Conservation (phyloP, 306 rosid genomes). For the Casuarina cunninghamiana region DNA sequence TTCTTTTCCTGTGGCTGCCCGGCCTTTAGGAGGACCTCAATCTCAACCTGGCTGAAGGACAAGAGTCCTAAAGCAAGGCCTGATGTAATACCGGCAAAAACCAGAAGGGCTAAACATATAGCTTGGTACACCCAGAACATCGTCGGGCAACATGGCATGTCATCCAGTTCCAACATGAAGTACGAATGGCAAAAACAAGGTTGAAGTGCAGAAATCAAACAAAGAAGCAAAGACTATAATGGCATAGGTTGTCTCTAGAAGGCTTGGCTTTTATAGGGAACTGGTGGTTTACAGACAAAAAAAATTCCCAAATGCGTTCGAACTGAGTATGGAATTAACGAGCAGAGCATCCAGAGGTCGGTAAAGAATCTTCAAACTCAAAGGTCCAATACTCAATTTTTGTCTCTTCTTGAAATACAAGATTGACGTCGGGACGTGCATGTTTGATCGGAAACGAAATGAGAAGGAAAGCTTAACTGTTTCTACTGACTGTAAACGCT, state of each 20-base stretch:
- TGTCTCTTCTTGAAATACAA: not conserved
- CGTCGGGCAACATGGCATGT: slow-evolving; percentile 41
- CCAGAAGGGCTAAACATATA: slow-evolving; percentile 40
- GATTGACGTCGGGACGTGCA: not conserved
- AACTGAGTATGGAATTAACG: not conserved
- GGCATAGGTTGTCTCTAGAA: not conserved
- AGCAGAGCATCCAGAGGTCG: not conserved
- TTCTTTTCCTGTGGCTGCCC: slow-evolving; percentile 57
- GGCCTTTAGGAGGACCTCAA: slow-evolving; percentile 64
- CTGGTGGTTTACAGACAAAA: not conserved
- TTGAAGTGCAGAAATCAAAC: not conserved
- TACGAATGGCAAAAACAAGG: not conserved
- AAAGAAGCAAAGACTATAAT: not conserved
- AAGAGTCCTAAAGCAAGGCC: slow-evolving; percentile 72
- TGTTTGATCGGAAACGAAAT: not conserved
- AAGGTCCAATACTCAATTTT: not conserved
- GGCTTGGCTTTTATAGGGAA: not conserved
- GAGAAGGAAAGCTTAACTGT: not conserved
- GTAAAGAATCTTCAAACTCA: not conserved
- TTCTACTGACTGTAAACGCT: not conserved
- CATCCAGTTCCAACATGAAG: slow-evolving; percentile 19
- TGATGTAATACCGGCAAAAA: slow-evolving; percentile 56
- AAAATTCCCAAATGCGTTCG: not conserved
- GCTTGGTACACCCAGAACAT: slow-evolving; percentile 49
- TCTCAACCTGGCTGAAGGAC: slow-evolving; percentile 71